Conservation (phyloP, 2,329 filamentous ascomycete species). For the Paracamarosporium sp. region DNA sequence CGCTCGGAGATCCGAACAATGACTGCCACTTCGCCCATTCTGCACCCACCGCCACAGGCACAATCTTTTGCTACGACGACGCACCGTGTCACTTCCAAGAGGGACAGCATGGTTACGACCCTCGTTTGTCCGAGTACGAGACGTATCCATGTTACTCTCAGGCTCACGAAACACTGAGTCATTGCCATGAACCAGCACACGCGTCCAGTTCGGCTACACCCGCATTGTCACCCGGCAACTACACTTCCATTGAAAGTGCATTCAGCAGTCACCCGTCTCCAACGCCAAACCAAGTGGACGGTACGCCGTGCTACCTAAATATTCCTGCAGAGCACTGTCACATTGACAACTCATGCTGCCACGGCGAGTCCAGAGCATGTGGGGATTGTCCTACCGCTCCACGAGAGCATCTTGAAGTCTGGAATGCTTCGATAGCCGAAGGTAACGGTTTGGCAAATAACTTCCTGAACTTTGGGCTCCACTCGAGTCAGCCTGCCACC, state of each 20-base stretch:
- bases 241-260: constrained; percentile 38
- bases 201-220: constrained; percentile 37
- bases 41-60: constrained; percentile 35
- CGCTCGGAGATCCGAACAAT: constrained; percentile 35
- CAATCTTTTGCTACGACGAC: constrained; percentile 44
- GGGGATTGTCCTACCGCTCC: constrained; percentile 35
- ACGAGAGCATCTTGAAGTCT: constrained; percentile 31
- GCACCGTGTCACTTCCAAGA: constrained; percentile 43
- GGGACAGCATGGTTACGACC: constrained; percentile 28
- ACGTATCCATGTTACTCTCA: constrained; percentile 40
- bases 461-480: constrained; percentile 34
- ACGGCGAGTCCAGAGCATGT: constrained; percentile 35
- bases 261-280: constrained; percentile 37
- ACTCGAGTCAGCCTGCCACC: constrained; percentile 25
- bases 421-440: constrained; percentile 33
- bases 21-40: constrained; percentile 43
- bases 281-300: constrained; percentile 18
- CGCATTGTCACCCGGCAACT: constrained; percentile 39
- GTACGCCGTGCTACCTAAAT: constrained; percentile 34
- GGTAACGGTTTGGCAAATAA: constrained; percentile 34
- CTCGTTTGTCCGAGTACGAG: constrained; percentile 32
- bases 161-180: constrained; percentile 23
- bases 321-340: constrained; percentile 44
- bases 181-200: constrained; percentile 24
- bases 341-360: constrained; percentile 44